Conservation (phyloP, 2,329 filamentous ascomycete species). For the Pseudocercospora fijiensis region DNA sequence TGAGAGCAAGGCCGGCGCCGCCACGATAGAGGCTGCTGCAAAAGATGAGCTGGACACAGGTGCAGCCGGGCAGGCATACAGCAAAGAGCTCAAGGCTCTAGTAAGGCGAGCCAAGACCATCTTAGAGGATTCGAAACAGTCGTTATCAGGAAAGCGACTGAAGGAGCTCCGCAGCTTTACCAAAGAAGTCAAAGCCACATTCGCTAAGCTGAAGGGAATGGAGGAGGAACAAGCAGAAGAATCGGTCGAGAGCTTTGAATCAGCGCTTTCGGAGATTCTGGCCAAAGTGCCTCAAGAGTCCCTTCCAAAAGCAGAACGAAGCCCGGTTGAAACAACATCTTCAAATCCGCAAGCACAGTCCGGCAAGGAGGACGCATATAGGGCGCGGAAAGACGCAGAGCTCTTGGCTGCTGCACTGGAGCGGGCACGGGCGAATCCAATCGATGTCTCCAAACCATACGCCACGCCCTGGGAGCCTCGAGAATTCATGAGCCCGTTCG, state of each 20-base stretch:
- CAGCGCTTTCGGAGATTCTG: conserved; percentile 39
- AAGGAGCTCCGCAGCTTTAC: conserved; percentile 72
- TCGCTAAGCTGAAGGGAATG: conserved; percentile 52
- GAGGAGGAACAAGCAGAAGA: conserved; percentile 26
- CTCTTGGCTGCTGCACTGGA: conserved; percentile 59
- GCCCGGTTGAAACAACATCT: conserved; percentile 30
- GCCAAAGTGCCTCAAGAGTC: conserved; percentile 48
- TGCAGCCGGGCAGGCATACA: conserved; percentile 14
- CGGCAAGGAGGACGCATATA: conserved; percentile 49
- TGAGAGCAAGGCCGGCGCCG: conserved; percentile 26
- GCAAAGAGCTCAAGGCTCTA: conserved; percentile 54
- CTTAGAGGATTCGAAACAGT: conserved; percentile 50
- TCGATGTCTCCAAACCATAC: conserved; percentile 78
- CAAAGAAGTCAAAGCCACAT: conserved; percentile 61
- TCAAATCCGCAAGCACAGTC: conserved; percentile 30
- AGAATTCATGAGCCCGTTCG: conserved; percentile 85
- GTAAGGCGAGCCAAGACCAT: conserved; percentile 60
- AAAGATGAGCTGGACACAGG: conserved; percentile 10
- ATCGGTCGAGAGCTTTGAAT: conserved; percentile 38
- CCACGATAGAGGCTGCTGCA: conserved; percentile 19
- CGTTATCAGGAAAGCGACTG: conserved; percentile 69
- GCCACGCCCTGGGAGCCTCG: conserved; percentile 86
- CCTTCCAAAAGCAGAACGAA: conserved; percentile 21
- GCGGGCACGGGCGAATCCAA: conserved; percentile 69
- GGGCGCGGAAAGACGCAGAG: conserved; percentile 57